Base-by-base conservation (phyloP, 768 basidiomycete genomes). In the Mrakia gelida region DNA sequence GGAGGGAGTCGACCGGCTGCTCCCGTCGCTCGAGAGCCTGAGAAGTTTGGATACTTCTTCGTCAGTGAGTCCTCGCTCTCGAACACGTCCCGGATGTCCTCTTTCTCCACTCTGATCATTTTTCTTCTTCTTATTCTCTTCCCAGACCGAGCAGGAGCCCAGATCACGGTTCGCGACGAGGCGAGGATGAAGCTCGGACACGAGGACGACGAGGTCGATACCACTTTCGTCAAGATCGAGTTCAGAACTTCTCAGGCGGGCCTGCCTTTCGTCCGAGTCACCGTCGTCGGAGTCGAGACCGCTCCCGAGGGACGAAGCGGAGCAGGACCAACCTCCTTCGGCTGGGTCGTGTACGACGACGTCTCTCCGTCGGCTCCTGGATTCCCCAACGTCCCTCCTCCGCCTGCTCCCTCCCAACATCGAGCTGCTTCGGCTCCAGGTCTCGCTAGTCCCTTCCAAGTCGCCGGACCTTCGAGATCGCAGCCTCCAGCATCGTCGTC, bases 21-120 rank as follows among this genome's bases (percentile, higher is more conserved):
- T 49, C 26, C 52, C 23, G n/a, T 28, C n/a, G 45, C n/a, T 21
- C 61, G 62, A 6, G 34, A 28, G 32, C 43, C 43, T 2, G 75
- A 75, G 38, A 75, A 75, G 75, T 75, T 75, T 67, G 75, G 75
- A 6, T 75, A 52, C 45, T 45, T 45, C 38, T 75, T 75, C 45
- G 45, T 75, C 41, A 38, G 75, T 75, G 30, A 68, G 75, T 75
- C 1, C 13, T 11, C 38, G n/a, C 18, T 63, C 34, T 52, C 30
- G 30, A n/a, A 13, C 45, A 45, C 11, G 45, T 45, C 2, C 45
- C 9, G 15, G 45, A 1, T 26, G 34, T 32, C 11, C 68, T 71
- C n/a, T 26, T 21, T 9, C 10, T 23, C 6, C 5, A 54, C 45
- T 13, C 43, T 49, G 23, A 54, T 18, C 41, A 0, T 63, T 16